phyloP scores from a whole-genome alignment of 1,284 basidiomycete genomes.

The Heterobasidion parviporum region DNA sequence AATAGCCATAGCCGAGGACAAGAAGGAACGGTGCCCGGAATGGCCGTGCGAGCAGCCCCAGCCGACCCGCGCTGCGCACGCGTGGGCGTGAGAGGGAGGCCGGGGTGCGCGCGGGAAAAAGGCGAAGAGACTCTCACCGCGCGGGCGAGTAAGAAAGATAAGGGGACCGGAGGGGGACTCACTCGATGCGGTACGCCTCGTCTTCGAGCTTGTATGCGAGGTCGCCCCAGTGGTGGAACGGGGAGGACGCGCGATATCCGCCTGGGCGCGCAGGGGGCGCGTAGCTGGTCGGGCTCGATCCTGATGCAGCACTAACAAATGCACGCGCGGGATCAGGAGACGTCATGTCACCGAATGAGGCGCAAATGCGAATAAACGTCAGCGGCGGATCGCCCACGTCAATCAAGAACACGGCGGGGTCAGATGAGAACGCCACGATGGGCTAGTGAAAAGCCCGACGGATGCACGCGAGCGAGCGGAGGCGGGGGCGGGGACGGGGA shows the following conservation, averaged over 20 bases:
- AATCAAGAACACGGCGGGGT: too few species aligned
- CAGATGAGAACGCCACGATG: too few species aligned
- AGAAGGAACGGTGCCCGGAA: too few species aligned
- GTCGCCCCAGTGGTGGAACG: constrained; percentile 48
- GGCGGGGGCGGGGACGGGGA: constrained; percentile 6
- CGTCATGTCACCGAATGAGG: constrained; percentile 15
- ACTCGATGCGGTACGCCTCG: constrained; percentile 70
- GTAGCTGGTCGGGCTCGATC: too few species aligned
- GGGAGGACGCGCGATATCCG: too few species aligned
- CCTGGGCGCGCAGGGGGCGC: too few species aligned
- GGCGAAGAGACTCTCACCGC: background rate
- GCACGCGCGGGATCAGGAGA: constrained; percentile 19
- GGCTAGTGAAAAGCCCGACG: too few species aligned
- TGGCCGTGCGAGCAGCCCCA: too few species aligned
- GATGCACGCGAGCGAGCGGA: background rate
- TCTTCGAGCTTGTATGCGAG: constrained; percentile 57
- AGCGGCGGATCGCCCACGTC: too few species aligned
- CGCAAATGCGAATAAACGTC: background rate
- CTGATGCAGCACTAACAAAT: too few species aligned
- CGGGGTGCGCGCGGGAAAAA: background rate
- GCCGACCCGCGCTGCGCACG: constrained; percentile 46
- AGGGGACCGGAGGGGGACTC: constrained; percentile 24
- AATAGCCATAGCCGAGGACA: too few species aligned
- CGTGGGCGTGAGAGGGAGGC: background rate
- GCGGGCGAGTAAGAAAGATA: background rate